Conservation (phyloP, 106 monocot genomes). For the Dactylorhiza incarnata region DNA sequence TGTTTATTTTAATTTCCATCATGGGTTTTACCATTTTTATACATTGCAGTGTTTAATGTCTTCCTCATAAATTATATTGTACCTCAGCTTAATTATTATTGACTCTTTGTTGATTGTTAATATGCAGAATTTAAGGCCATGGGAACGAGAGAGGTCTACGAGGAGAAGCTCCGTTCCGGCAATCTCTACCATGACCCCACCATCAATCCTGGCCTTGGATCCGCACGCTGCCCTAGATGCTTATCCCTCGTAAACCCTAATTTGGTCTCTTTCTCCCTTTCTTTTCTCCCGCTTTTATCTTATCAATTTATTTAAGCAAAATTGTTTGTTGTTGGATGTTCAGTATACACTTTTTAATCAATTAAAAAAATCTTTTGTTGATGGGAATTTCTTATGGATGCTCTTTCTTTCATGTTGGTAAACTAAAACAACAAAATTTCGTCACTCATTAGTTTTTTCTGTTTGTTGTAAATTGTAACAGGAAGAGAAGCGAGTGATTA, state of each 20-base stretch:
- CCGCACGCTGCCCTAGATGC: slow-evolving; percentile 88
- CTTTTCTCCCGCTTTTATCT: not conserved
- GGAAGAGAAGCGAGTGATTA: slow-evolving; percentile 58
- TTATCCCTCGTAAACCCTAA: slow-evolving; percentile 67
- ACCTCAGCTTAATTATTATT: too few relatives aligned
- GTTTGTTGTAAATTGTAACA: too few relatives aligned
- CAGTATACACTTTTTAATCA: not conserved
- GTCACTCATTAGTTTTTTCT: not conserved
- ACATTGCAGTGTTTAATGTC: too few relatives aligned
- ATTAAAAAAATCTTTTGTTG: not conserved
- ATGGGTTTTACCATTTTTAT: too few relatives aligned
- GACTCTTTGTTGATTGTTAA: too few relatives aligned
- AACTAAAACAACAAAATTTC: not conserved
- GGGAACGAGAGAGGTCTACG: slow-evolving; percentile 93
- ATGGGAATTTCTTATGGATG: not conserved
- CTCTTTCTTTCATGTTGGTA: not conserved
- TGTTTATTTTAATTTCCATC: too few relatives aligned
- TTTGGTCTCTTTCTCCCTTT: slow-evolving; percentile 15
- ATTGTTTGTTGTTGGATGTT: not conserved
- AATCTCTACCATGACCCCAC: slow-evolving; percentile 83
- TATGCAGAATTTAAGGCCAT: slow-evolving; percentile 13
- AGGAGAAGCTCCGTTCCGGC: slow-evolving; percentile 85
- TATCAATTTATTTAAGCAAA: not conserved
- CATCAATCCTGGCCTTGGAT: slow-evolving; percentile 83
- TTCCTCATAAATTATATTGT: too few relatives aligned